Conservation (phyloP, 2,329 filamentous ascomycete genomes). For the Aspergillus sojae region DNA sequence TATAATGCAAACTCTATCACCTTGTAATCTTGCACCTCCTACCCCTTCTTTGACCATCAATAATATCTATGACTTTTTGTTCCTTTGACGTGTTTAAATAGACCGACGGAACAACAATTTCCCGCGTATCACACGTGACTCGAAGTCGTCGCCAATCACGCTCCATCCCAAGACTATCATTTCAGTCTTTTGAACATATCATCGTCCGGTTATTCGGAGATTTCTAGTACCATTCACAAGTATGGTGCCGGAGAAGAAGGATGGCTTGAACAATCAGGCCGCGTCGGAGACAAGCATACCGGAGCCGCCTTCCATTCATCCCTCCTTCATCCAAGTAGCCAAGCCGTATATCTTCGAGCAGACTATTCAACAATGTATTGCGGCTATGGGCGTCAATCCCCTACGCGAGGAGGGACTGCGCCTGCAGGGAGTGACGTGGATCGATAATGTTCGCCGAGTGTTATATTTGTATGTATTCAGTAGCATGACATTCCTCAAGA, state of each 20-base stretch:
- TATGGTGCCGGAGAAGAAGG: slow-evolving; percentile 28
- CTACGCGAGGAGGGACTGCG: slow-evolving; percentile 79
- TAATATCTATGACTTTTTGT: not conserved
- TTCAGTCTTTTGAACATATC: slow-evolving; percentile 3
- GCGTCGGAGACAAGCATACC: slow-evolving; percentile 18
- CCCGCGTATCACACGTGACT: not conserved
- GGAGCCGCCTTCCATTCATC: slow-evolving; percentile 55
- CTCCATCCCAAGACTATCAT: slow-evolving; percentile 7
- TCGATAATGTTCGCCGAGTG: slow-evolving; percentile 78
- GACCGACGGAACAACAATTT: not conserved
- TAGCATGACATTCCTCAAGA: not conserved
- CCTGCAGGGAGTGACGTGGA: slow-evolving; percentile 83
- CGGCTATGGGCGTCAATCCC: slow-evolving; percentile 70
- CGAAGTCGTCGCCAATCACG: slow-evolving; percentile 10
- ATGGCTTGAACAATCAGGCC: slow-evolving; percentile 16
- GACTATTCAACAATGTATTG: slow-evolving; percentile 72
- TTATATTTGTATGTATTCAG: slow-evolving; percentile 69
- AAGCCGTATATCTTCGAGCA: slow-evolving; percentile 82
- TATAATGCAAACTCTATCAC: too few species aligned
- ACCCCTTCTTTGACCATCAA: not conserved
- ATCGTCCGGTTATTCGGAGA: slow-evolving; percentile 6
- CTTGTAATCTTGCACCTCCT: too few species aligned
- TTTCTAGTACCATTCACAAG: not conserved
- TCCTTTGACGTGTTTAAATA: not conserved
- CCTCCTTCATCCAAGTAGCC: slow-evolving; percentile 65